Percentiles rank a stretch among this genome's conserved stretches.
These are phyloP conservation scores for Cytidiella melzeri DNA, from an alignment of 768 basidiomycete genomes.

Conservation along the genomic window DNA sequence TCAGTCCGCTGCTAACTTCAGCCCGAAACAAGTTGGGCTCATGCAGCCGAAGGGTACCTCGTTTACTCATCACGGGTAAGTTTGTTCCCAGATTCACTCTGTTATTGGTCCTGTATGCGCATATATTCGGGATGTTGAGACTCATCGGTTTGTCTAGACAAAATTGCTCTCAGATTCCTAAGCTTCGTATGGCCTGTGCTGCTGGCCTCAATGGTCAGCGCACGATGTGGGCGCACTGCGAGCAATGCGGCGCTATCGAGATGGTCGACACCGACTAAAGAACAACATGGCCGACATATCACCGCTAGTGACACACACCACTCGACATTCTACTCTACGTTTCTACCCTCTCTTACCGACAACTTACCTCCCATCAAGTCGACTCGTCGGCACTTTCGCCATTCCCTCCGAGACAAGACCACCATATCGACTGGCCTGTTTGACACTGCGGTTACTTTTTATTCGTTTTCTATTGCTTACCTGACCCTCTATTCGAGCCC, in stretches of 20 bases:
- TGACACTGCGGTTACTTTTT: not conserved
- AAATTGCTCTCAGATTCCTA: constrained; percentile 75
- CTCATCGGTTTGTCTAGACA: constrained; percentile 35
- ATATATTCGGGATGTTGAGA: too few species aligned
- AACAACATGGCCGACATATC: too few species aligned
- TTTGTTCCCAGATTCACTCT: constrained; percentile 9
- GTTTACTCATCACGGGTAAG: constrained; percentile 72
- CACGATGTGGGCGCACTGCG: constrained; percentile 86
- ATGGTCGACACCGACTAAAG: constrained; percentile 72
- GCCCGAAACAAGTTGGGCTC: constrained; percentile 48
- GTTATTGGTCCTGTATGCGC: not conserved
- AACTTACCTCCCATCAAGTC: not conserved
- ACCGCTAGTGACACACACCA: too few species aligned
- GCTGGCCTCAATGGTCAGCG: constrained; percentile 61
- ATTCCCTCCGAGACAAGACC: not conserved
- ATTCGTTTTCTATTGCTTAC: not conserved
- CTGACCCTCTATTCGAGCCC: not conserved
- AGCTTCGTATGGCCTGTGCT: constrained; percentile 74
- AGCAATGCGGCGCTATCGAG: constrained; percentile 84
- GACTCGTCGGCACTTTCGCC: not conserved
- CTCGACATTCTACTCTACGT: too few species aligned
- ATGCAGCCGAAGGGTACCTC: constrained; percentile 53
- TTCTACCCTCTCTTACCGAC: too few species aligned
- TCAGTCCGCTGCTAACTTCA: constrained; percentile 31
- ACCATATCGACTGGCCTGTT: not conserved